Base-by-base conservation (phyloP, 2,329 filamentous ascomycete genomes). In the Colletotrichum horii region DNA sequence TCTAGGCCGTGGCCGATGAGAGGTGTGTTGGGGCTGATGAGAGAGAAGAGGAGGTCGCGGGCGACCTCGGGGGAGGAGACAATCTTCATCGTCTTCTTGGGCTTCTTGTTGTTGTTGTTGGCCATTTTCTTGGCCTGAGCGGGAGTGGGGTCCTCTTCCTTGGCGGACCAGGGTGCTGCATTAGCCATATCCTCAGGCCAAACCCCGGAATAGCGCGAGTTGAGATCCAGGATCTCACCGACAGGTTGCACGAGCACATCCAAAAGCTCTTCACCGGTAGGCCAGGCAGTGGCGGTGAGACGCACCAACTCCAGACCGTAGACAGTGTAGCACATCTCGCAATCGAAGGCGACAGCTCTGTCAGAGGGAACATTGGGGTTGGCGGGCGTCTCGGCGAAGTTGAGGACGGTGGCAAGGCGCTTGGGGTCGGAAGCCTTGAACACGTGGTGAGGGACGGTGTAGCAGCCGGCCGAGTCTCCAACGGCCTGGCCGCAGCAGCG, bases 321-420 rank as follows among this genome's bases (percentile, higher is more conserved):
- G 1, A 95, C 94, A 0, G 97, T 99, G 82, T 98, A 98, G 6
- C 95, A 95, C 97, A 99, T 99, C 82, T 99, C 97, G 80, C 97
- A 98, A 83, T 99, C 97, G 80, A 99, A 96, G 78, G 93, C 94
- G 14, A 98, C 92, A 4, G 94, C 95, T 43, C 91, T 90, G 68
- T 89, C 86, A 2, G 83, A 80, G 0, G 87, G 85, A 2, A 86
- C 88, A 3, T 85, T 80, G 2, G 86, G 83, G 78, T 95, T 96
- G 15, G 88, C 84, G 0, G 96, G 96, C 0, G 97, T 98, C 76
- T 91, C 85, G 72, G 92, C 90, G 82, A 97, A 99, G 67, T 96
- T 96, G 80, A 97, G 89, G 4, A 96, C 86, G 1, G 93, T 87
- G 0, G 96, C 95, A 30, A 99, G 88, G 26, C 96, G 89, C 78